Evolutionary conservation across 1,284 basidiomycete species (phyloP).

Genomic region (Rhodotorula sp.): DNA sequence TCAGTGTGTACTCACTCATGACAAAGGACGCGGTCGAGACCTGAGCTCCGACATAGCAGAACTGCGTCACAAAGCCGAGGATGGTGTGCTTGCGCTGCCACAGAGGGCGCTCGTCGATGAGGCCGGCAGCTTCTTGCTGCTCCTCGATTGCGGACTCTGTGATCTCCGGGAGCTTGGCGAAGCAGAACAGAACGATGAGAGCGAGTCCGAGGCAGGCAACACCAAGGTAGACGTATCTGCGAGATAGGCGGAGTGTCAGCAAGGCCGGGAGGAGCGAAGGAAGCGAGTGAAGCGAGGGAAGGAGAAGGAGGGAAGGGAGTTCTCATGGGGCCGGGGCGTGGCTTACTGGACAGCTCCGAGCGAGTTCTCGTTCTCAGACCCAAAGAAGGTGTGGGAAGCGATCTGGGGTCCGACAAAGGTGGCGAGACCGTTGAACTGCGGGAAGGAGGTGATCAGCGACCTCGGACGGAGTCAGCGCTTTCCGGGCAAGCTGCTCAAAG

Average conservation of each 20-base stretch:
- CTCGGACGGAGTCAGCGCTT: background rate
- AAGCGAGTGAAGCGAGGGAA: background rate
- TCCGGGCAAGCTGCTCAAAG: background rate
- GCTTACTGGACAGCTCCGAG: conserved; percentile 58
- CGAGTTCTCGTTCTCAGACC: conserved; percentile 55
- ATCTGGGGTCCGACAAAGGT: conserved; percentile 76
- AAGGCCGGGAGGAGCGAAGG: background rate
- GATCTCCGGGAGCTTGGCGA: conserved; percentile 72
- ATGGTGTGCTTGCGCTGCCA: conserved; percentile 69
- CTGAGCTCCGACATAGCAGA: conserved; percentile 59
- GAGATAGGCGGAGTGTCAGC: background rate
- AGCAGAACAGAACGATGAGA: conserved; percentile 68
- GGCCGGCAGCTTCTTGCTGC: conserved; percentile 50
- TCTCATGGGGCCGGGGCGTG: background rate
- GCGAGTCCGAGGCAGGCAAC: conserved; percentile 63
- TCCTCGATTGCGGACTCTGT: conserved; percentile 54
- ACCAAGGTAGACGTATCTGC: conserved; percentile 69
- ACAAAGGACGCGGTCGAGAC: conserved; percentile 70
- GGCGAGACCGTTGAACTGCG: conserved; percentile 60
- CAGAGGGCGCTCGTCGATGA: conserved; percentile 60
- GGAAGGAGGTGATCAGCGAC: conserved; percentile 45
- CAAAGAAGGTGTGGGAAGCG: conserved; percentile 54
- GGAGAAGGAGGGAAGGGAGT: too few species aligned
- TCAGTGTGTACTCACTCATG: conserved; percentile 60
- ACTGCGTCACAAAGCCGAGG: conserved; percentile 70